Conservation (phyloP, 2,329 filamentous ascomycete genomes). For the Aureobasidium sp. region DNA sequence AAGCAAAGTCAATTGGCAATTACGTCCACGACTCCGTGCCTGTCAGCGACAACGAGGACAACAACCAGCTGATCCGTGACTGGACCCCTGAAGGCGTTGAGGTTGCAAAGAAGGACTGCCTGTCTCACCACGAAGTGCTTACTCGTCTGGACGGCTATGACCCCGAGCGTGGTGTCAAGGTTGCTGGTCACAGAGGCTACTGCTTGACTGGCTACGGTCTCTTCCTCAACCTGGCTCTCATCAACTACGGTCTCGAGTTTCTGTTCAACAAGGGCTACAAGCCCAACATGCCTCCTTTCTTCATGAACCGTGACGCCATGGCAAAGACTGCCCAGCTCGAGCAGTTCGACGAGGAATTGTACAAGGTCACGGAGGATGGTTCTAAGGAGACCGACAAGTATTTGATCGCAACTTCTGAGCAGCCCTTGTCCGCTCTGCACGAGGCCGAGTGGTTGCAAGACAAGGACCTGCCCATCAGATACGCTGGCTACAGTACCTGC, state of each 20-base stretch:
- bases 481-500: constrained; percentile 82
- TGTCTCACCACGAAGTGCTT: constrained; percentile 94
- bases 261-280: constrained; percentile 62
- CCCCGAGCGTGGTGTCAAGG: constrained; percentile 83
- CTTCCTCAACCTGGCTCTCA: constrained; percentile 83
- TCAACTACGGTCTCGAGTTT: constrained; percentile 93
- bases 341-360: constrained; percentile 95
- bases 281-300: constrained; percentile 68
- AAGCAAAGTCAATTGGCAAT: constrained; percentile 81
- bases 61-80: constrained; percentile 68
- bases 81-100: constrained; percentile 70
- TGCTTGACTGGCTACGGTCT: constrained; percentile 86
- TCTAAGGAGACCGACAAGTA: constrained; percentile 77
- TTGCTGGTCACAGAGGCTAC: constrained; percentile 91
- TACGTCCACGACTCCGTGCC: constrained; percentile 86
- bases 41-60: constrained; percentile 72
- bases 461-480: constrained; percentile 82
- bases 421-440: constrained; percentile 82
- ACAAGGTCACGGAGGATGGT: constrained; percentile 85
- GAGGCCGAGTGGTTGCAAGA: constrained; percentile 86
- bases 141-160: constrained; percentile 85
- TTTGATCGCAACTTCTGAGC: constrained; percentile 78
- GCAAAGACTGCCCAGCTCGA: constrained; percentile 96
- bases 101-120: constrained; percentile 66
- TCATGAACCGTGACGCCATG: constrained; percentile 95